These are phyloP conservation scores for Trichoderma reesei DNA, from an alignment of 495 filamentous ascomycete genomes.

Conservation along the genomic window DNA sequence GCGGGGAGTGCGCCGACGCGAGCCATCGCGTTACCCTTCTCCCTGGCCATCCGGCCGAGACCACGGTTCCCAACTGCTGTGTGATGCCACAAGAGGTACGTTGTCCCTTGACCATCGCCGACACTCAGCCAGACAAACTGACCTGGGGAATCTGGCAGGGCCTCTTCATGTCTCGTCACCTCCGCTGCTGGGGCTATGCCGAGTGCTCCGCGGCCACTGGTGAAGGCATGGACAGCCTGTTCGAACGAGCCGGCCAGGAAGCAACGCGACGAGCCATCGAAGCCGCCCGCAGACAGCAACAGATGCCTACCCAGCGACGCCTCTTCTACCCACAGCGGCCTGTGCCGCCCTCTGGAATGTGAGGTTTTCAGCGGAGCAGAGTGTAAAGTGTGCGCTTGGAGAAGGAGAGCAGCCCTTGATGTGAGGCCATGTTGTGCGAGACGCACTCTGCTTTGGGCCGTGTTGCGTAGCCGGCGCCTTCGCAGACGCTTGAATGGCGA, in stretches of 20 bases:
- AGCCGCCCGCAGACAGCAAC: background rate
- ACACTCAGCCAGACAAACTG: background rate
- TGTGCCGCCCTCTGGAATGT: background rate
- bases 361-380: no score
- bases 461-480: background rate
- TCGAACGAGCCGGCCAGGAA: background rate
- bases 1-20: background rate
- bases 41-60: background rate
- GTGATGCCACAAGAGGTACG: background rate
- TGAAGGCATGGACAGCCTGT: background rate
- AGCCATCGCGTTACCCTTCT: background rate
- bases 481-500: background rate
- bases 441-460: background rate
- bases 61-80: slow-evolving; percentile 3
- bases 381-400: no score
- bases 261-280: background rate
- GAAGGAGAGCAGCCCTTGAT: no score
- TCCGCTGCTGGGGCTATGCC: background rate
- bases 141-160: background rate
- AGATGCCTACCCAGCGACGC: background rate
- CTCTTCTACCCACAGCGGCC: background rate
- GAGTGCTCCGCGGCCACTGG: slow-evolving; percentile 10
- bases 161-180: background rate
- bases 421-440: background rate
- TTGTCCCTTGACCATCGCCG: no score